A percentile compares a stretch with the other conserved stretches of the same genome.
These are phyloP conservation scores for Neofusicoccum kwambonambiense DNA, from an alignment of 2,329 filamentous ascomycete species.

Conservation along the genomic window DNA sequence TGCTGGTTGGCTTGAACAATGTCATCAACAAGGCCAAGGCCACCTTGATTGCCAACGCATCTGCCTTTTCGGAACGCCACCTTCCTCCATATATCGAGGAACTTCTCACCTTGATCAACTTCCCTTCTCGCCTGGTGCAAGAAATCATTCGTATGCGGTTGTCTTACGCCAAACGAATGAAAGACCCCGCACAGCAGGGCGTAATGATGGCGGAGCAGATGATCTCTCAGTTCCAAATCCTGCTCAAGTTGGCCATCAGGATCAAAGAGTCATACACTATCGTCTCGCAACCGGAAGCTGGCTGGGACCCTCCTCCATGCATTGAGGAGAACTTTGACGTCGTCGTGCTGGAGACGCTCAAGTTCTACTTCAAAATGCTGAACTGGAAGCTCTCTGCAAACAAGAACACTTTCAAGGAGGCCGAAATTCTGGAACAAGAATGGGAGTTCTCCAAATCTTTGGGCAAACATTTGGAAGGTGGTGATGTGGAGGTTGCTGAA, in stretches of 20 bases:
- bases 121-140: conserved; percentile 91
- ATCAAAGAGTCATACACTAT: conserved; percentile 87
- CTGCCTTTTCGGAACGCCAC: conserved; percentile 82
- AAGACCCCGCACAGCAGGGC: conserved; percentile 88
- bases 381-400: conserved; percentile 98
- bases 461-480: conserved; percentile 84
- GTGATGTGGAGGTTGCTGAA: conserved; percentile 94
- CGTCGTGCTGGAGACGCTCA: conserved; percentile 86
- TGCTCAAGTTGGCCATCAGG: conserved; percentile 84
- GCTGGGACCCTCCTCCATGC: conserved; percentile 93
- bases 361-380: conserved; percentile 98
- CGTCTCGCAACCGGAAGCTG: conserved; percentile 81
- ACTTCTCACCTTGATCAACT: conserved; percentile 92
- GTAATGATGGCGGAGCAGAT: conserved; percentile 95
- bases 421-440: conserved; percentile 93
- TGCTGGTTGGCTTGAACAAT: conserved; percentile 77
- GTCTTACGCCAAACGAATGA: conserved; percentile 91
- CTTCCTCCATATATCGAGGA: conserved; percentile 96
- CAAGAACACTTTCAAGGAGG: conserved; percentile 99
- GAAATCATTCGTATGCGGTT: conserved; percentile 93
- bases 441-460: conserved; percentile 98
- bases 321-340: conserved; percentile 96
- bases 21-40: conserved; percentile 93
- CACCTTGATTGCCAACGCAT: conserved; percentile 83
- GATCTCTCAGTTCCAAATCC: conserved; percentile 92